Conservation (phyloP, 495 filamentous ascomycete species). For the Aspergillus carlsbadensis region DNA sequence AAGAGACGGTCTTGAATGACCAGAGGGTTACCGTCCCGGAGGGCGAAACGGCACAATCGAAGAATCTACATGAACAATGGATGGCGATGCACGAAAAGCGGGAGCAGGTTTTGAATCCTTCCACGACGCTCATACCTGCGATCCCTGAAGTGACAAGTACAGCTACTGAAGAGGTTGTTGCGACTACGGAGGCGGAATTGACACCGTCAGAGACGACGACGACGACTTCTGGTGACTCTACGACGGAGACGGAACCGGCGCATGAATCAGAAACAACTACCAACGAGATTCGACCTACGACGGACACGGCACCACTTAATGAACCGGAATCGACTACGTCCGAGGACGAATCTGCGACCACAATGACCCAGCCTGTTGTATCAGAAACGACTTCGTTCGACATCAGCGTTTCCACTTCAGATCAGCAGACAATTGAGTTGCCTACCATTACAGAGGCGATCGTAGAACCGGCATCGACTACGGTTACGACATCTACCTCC, state of each 20-base stretch:
- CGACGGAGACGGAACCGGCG: neutral
- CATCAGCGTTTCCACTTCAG: neutral
- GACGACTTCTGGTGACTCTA: too few relatives aligned
- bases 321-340: neutral
- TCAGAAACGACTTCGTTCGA: neutral
- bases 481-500: neutral
- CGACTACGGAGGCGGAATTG: neutral
- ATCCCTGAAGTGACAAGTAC: neutral
- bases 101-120: slow-evolving; percentile 8
- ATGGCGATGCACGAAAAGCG: slow-evolving; percentile 8
- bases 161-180: neutral
- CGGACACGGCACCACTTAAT: neutral
- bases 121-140: slow-evolving; percentile 5
- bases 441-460: neutral
- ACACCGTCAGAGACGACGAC: too few relatives aligned
- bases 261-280: neutral
- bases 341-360: neutral
- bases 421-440: neutral
- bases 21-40: neutral
- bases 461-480: neutral
- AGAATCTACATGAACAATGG: slow-evolving; percentile 5
- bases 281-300: neutral
- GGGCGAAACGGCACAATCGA: neutral
- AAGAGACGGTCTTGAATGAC: neutral
- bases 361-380: neutral